A percentile compares a stretch with the other conserved stretches of the same genome.
Evolutionary conservation across 148 eudicot genomes (phyloP).

Genomic region (Silene uniflora): DNA sequence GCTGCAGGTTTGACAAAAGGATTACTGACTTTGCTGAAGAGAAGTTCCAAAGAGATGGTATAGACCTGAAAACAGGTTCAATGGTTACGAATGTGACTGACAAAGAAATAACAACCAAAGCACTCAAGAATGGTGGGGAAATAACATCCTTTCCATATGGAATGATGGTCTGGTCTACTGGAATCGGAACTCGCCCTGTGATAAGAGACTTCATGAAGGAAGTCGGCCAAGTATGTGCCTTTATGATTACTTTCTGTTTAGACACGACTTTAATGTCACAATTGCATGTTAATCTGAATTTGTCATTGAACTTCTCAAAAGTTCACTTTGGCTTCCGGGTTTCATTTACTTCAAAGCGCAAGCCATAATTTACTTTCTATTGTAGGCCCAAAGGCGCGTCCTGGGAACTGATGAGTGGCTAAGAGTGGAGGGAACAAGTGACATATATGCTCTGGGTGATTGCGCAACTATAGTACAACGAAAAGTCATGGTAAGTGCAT

Average conservation of each 20-base stretch:
- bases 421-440: slow-evolving; percentile 55
- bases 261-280: neutral
- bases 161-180: slow-evolving; percentile 74
- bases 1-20: slow-evolving; percentile 74
- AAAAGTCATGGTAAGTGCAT: slow-evolving; percentile 52
- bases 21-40: slow-evolving; percentile 69
- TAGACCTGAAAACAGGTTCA: slow-evolving; percentile 56
- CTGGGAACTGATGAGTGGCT: slow-evolving; percentile 84
- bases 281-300: neutral
- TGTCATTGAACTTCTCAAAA: slow-evolving; percentile 2
- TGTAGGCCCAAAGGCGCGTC: slow-evolving; percentile 62
- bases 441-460: slow-evolving; percentile 68
- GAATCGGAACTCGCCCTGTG: slow-evolving; percentile 73
- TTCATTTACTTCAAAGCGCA: neutral
- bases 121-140: slow-evolving; percentile 41
- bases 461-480: slow-evolving; percentile 67
- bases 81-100: slow-evolving; percentile 62
- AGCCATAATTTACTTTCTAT: neutral
- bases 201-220: slow-evolving; percentile 57
- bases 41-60: slow-evolving; percentile 67
- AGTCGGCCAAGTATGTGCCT: slow-evolving; percentile 37
- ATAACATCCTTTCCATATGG: slow-evolving; percentile 52
- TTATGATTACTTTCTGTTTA: neutral
- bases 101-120: slow-evolving; percentile 58
- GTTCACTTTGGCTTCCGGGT: slow-evolving; percentile 4